A percentile compares a stretch with the other conserved stretches of the same genome.
Conservation (phyloP, 345 rosid genomes). For the Lumnitzera littorea region DNA sequence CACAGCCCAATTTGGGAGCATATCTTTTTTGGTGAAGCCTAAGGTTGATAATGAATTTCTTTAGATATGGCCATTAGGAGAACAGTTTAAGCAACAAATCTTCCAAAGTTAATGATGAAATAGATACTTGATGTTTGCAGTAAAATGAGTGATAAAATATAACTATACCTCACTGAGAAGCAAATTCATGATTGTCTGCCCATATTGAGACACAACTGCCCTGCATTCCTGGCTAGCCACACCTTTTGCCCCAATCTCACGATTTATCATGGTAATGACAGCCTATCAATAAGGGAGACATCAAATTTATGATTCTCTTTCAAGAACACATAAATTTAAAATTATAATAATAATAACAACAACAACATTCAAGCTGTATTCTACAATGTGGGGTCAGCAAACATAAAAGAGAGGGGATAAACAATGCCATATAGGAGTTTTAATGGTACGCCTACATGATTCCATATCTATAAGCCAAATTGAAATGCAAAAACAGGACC, state of each 20-base stretch:
- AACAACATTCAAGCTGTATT: too few species aligned
- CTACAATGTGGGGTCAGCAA: too few species aligned
- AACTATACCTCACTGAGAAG: slow-evolving; percentile 45
- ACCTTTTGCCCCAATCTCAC: slow-evolving; percentile 82
- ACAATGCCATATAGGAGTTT: too few species aligned
- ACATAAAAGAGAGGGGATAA: too few species aligned
- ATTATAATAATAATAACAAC: too few species aligned
- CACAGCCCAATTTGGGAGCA: slow-evolving; percentile 85
- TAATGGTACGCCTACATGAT: too few species aligned
- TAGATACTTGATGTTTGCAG: not conserved
- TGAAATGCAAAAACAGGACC: too few species aligned
- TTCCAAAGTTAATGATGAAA: not conserved
- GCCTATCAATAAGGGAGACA: slow-evolving; percentile 26
- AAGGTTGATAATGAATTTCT: not conserved
- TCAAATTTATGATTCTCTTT: too few species aligned
- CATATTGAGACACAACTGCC: slow-evolving; percentile 54
- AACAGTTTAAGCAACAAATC: not conserved
- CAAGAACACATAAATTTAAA: too few species aligned
- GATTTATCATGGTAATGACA: slow-evolving; percentile 68
- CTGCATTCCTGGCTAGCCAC: slow-evolving; percentile 72
- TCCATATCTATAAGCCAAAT: too few species aligned
- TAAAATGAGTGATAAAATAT: not conserved
- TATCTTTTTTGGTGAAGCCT: slow-evolving; percentile 65
- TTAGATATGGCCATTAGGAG: not conserved
- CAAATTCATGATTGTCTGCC: slow-evolving; percentile 60